These are phyloP conservation scores for Colletotrichum cordylinicola DNA, from an alignment of 2,329 filamentous ascomycete genomes.

Conservation along the genomic window DNA sequence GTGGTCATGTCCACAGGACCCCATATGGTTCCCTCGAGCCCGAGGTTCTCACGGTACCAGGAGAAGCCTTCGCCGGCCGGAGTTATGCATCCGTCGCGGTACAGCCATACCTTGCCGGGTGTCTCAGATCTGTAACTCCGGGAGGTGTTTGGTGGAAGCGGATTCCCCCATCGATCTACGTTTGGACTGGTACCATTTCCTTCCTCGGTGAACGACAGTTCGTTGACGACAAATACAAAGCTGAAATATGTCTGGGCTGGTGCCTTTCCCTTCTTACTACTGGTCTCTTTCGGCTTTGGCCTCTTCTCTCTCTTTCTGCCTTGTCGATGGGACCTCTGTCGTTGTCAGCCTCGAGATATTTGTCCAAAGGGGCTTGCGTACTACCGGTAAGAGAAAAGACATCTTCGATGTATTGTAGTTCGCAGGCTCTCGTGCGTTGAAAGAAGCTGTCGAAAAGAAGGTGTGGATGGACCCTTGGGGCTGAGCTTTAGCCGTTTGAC, in stretches of 20 bases:
- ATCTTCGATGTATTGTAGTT: neutral
- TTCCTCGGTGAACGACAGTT: conserved; percentile 29
- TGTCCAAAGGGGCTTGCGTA: too few species aligned
- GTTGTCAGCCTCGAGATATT: neutral
- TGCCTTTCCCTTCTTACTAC: neutral
- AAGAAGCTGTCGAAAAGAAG: accelerated
- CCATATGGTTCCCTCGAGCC: neutral
- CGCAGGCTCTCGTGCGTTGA: neutral
- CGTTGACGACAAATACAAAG: conserved; percentile 47
- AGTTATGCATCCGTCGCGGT: conserved; percentile 33
- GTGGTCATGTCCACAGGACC: neutral
- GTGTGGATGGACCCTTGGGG: neutral
- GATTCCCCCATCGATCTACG: conserved; percentile 31
- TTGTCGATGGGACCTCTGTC: neutral
- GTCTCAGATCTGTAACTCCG: conserved; percentile 31
- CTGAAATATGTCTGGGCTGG: conserved; percentile 17
- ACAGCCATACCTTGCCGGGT: conserved; percentile 40
- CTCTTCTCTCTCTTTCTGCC: neutral
- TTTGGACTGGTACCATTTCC: neutral
- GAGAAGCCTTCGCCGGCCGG: conserved; percentile 24
- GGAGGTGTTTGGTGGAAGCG: conserved; percentile 31
- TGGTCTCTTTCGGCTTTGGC: neutral
- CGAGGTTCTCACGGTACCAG: conserved; percentile 24
- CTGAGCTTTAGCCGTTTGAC: neutral
- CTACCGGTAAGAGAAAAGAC: neutral